These are phyloP conservation scores for Globisporangium apiculatum DNA, from an alignment of 352 stramenopile species.

Conservation along the genomic window DNA sequence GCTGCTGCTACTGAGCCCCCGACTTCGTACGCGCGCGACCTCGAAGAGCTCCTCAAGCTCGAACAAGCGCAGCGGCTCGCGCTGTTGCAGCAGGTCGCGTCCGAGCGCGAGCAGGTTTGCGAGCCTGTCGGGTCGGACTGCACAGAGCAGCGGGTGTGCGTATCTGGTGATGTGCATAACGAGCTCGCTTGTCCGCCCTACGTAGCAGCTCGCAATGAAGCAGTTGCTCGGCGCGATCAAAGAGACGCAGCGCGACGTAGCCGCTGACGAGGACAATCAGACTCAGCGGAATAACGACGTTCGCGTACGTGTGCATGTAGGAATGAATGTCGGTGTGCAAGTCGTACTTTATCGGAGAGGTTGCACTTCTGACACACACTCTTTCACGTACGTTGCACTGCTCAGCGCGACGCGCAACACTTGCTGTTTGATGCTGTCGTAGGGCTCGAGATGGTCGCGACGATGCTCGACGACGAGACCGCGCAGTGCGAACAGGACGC, in stretches of 20 bases:
- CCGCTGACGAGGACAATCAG: constrained; percentile 14
- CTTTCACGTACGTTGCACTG: constrained; percentile 1
- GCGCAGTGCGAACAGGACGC: constrained; percentile 32
- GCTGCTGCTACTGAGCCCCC: background rate
- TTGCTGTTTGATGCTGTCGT: constrained; percentile 71
- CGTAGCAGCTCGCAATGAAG: constrained; percentile 39
- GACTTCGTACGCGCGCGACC: constrained; percentile 24
- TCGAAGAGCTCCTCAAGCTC: constrained; percentile 43
- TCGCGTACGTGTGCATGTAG: constrained; percentile 8
- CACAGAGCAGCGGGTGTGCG: background rate
- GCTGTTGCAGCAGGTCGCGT: constrained; percentile 44
- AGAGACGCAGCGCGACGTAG: constrained; percentile 4
- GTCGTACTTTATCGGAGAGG: too few relatives aligned
- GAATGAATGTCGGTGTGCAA: too few relatives aligned
- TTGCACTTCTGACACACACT: background rate
- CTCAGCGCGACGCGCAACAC: constrained; percentile 15
- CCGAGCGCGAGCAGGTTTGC: constrained; percentile 47
- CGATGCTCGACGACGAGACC: constrained; percentile 48
- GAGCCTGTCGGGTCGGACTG: background rate
- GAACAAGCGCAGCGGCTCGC: constrained; percentile 44
- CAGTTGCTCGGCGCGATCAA: constrained; percentile 30
- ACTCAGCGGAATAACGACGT: constrained; percentile 14
- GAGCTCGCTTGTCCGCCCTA: background rate
- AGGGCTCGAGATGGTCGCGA: constrained; percentile 57
- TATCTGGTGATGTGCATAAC: background rate